Evolutionary conservation across 768 basidiomycete species (phyloP), one percentile per base, ranked within the genome.

Genomic region (Tricholoma bakamatsutake): DNA sequence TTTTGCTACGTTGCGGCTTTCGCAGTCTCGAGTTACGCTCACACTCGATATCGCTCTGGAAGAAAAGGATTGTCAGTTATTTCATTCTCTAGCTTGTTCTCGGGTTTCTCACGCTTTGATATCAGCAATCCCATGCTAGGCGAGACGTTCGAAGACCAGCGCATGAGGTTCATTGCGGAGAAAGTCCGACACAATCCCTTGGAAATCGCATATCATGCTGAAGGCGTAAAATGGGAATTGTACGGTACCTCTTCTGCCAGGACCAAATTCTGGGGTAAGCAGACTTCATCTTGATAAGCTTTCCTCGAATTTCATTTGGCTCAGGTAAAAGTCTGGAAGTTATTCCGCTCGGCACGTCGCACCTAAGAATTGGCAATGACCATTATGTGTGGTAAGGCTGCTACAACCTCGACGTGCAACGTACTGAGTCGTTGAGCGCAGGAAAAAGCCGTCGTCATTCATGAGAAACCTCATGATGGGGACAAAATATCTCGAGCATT

Each of bases 391-490:
- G 92, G 92, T 88, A 60, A 62, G 80, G 55, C 56, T 54, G 30
- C 12, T 30, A 31, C 40, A 31, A 12, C 6, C 45, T 50, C 43
- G 50, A 24, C 52, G 11, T 48, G 6, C 15, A 13, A 18, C 12
- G 8, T 10, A 2, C 33, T 18, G 40, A 28, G 45, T 40, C 33
- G 48, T 40, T 12, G 34, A 37, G 21, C 3, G 10, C 62, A 92
- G 92, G 91, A 86, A 81, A 47, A 90, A 87, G 60, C 92, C 92
- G 1, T 91, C 90, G 0, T 89, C 89, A 2, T 95, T 93, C 70
- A 84, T 93, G 76, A 76, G 92, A 57, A 93, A 93, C 69, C 73
- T 95, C 55, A 85, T 94, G 82, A 86, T 91, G 70, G 93, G 93
- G 9, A 87, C 89, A 24, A 93, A 93, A 65, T 95, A 94, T 66